Evolutionary conservation across 179 eudicot genomes (phyloP).

Genomic region (Silene noctiflora): DNA sequence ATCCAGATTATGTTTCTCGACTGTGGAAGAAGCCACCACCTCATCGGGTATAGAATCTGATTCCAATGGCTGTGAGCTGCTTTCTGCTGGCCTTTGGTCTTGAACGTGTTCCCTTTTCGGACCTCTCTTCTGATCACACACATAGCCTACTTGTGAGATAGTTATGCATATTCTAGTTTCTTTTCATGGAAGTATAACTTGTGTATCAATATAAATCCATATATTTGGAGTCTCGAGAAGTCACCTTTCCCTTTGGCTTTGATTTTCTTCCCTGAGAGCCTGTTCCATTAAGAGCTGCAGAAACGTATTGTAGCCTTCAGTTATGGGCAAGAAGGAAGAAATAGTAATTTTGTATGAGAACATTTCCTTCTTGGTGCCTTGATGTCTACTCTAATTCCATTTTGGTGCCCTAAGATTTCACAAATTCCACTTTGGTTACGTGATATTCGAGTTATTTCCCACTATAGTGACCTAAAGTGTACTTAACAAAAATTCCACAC

Average conservation of each 20-base stretch:
- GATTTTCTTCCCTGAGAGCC: conserved; percentile 62
- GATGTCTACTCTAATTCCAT: not conserved
- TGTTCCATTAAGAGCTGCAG: conserved; percentile 68
- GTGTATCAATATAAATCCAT: conserved; percentile 5
- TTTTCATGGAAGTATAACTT: conserved; percentile 10
- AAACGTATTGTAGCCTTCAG: conserved; percentile 19
- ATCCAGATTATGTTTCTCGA: conserved; percentile 29
- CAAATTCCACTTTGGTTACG: not conserved
- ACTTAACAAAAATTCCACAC: not conserved
- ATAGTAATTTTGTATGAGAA: not conserved
- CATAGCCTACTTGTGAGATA: conserved; percentile 34
- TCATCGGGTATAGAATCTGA: conserved; percentile 42
- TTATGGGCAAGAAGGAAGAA: not conserved
- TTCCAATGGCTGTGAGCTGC: conserved; percentile 36
- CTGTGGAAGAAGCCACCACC: conserved; percentile 26
- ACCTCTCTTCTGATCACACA: conserved; percentile 54
- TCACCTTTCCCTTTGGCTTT: conserved; percentile 60
- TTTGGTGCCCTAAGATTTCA: not conserved
- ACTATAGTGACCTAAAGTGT: not conserved
- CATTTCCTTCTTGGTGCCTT: not conserved
- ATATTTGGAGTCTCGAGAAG: conserved; percentile 7
- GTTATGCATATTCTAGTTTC: conserved; percentile 15
- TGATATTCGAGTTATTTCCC: not conserved
- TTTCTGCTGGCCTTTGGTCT: conserved; percentile 37
- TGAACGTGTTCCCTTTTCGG: conserved; percentile 34